Conservation (phyloP, 2,329 filamentous ascomycete genomes). For the Hypoxylon sp. region DNA sequence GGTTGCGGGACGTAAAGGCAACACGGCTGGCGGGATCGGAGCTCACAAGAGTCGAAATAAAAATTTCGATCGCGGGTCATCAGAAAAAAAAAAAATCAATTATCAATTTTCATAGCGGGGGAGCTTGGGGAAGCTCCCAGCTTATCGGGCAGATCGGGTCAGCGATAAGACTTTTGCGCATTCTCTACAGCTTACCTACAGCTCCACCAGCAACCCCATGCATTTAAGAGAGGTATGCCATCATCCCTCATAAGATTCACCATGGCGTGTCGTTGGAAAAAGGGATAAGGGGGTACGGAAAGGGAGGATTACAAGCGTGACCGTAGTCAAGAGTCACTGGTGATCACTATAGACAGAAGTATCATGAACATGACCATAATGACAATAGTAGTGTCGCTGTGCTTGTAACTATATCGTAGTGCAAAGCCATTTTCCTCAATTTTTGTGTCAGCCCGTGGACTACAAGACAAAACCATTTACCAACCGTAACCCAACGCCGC, state of each 20-base stretch:
- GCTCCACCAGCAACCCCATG: too few relatives aligned
- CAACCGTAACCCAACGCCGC: conserved; percentile 39
- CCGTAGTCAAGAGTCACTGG: too few relatives aligned
- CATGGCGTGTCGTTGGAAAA: too few relatives aligned
- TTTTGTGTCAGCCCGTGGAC: conserved; percentile 14
- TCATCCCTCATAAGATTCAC: too few relatives aligned
- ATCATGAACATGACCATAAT: not conserved
- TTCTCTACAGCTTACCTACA: too few relatives aligned
- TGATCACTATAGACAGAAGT: too few relatives aligned
- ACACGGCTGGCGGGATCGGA: conserved; percentile 18
- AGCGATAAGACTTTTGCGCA: conserved; percentile 24
- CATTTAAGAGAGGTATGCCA: too few relatives aligned
- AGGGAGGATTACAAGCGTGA: too few relatives aligned
- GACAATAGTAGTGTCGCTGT: not conserved
- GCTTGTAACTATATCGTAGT: conserved; percentile 19
- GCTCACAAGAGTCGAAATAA: conserved; percentile 18
- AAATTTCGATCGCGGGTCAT: conserved; percentile 33
- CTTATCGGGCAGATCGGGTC: conserved; percentile 21
- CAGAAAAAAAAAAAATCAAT: conserved; percentile 24
- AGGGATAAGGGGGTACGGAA: too few relatives aligned
- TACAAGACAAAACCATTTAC: conserved; percentile 9
- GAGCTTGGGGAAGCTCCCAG: conserved; percentile 15
- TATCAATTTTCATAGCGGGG: conserved; percentile 29
- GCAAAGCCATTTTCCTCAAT: conserved; percentile 26
- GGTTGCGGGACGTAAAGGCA: not conserved